A percentile compares a stretch with the other conserved stretches of the same genome.
Evolutionary conservation across 2,329 filamentous ascomycete genomes (phyloP).

Genomic region (Thermochaetoides dissita): DNA sequence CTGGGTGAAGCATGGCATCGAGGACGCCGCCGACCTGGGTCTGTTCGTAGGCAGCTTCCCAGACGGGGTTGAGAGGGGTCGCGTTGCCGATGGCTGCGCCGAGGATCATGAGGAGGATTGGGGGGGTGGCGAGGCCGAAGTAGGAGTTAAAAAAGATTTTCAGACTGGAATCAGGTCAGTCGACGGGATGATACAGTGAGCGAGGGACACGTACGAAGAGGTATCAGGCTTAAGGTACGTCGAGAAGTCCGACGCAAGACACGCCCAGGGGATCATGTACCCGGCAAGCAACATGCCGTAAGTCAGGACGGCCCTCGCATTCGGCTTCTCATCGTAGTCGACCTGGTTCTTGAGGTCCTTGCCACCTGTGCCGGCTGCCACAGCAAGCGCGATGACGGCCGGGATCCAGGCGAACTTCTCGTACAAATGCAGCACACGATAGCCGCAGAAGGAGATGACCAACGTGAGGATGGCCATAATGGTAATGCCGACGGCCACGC

Average conservation of each 20-base stretch:
- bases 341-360: constrained; percentile 34
- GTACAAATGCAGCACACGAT: constrained; percentile 40
- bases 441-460: constrained; percentile 49
- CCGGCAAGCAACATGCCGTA: constrained; percentile 49
- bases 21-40: constrained; percentile 45
- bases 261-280: constrained; percentile 49
- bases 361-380: constrained; percentile 41
- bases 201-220: constrained; percentile 27
- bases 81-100: constrained; percentile 52
- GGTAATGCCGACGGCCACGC: constrained; percentile 43
- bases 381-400: constrained; percentile 38
- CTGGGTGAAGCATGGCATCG: constrained; percentile 42
- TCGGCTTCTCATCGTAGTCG: constrained; percentile 24
- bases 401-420: constrained; percentile 45
- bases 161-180: not conserved
- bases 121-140: constrained; percentile 38
- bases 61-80: constrained; percentile 36
- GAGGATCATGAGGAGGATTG: constrained; percentile 45
- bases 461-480: constrained; percentile 43
- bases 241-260: constrained; percentile 44
- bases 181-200: not conserved
- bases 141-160: constrained; percentile 42
- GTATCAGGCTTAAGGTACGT: constrained; percentile 46
- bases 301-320: constrained; percentile 33
- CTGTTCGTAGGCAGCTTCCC: constrained; percentile 38